Evolutionary conservation across 1,139 yeast species (phyloP), one percentile per base, ranked within the genome.

Genomic region (Magnusiomyces sp.): DNA sequence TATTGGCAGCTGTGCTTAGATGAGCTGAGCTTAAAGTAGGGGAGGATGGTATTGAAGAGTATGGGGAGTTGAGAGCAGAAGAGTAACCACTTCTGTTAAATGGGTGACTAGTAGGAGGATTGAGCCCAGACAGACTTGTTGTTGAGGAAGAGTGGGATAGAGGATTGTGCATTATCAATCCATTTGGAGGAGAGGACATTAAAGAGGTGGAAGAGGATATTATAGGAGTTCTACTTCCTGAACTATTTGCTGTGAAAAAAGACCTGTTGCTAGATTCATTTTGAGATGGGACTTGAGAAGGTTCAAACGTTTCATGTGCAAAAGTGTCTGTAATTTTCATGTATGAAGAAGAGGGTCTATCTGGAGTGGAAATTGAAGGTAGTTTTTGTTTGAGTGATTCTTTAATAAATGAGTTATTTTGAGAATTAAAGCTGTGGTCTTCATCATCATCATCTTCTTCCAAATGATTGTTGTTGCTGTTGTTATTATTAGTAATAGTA

Each of bases 41-140:
- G 7, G 59, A 56, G 5, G 57, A 52, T 4, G 59, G 59, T 9
- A 53, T 50, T 13, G 59, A 56, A 14, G 50, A 48, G 40, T 56
- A 56, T 2, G 59, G 59, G 10, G 56, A 50, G 27, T 46, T 50
- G 14, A 50, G 43, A 2, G 57, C 53, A 13, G 52, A 46, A 7
- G 57, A 50, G 45, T 53, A 54, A 34, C 55, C 58, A 27, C 51
- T 50, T 29, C 52, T 37, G 34, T 49, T 33, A 37, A 31, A 20
- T 5, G 48, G 51, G 17, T 45, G 43, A 19, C 29, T 16, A 16
- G 45, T 42, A 10, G 40, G 41, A 16, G 44, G 38, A 20, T 36
- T 34, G 40, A 43, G 34, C 5, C 46, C 29, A 13, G 29, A 29
- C 31, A 48, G 16, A 33, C 39, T 43, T 11, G 47, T 37, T 9